These are phyloP conservation scores for Phaffomyces antillensis DNA, from an alignment of 805 yeast genomes.

Conservation along the genomic window DNA sequence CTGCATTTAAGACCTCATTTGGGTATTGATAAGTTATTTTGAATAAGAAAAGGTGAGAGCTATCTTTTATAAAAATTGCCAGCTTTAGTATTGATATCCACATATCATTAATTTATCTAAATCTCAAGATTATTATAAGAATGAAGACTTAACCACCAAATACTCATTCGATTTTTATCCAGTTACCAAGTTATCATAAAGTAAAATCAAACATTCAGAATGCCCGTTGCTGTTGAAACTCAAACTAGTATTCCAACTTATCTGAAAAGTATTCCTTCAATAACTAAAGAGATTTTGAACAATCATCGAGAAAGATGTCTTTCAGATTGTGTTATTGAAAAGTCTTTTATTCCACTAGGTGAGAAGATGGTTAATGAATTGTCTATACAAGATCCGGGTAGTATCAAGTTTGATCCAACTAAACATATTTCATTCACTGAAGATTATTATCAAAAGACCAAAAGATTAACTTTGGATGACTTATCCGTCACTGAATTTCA, in stretches of 20 bases:
- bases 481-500: slow-evolving; percentile 33
- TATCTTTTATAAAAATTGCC: no score
- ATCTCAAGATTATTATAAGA: no score
- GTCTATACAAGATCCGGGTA: slow-evolving; percentile 21
- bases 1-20: no score
- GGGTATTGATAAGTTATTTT: no score
- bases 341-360: slow-evolving; percentile 2
- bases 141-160: no score
- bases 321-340: slow-evolving; percentile 4
- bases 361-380: slow-evolving; percentile 6
- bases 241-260: neutral
- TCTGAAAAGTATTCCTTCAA: slow-evolving; percentile 1
- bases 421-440: slow-evolving; percentile 32
- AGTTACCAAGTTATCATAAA: no score
- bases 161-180: no score
- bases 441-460: slow-evolving; percentile 29
- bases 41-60: no score
- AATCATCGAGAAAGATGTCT: neutral
- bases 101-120: no score
- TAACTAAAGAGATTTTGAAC: slow-evolving; percentile 6
- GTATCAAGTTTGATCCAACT: slow-evolving; percentile 30
- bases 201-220: no score
- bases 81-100: no score
- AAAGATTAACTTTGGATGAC: slow-evolving; percentile 39
- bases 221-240: neutral